phyloP scores from a whole-genome alignment of 345 rosid species.

The Isatis tinctoria region DNA sequence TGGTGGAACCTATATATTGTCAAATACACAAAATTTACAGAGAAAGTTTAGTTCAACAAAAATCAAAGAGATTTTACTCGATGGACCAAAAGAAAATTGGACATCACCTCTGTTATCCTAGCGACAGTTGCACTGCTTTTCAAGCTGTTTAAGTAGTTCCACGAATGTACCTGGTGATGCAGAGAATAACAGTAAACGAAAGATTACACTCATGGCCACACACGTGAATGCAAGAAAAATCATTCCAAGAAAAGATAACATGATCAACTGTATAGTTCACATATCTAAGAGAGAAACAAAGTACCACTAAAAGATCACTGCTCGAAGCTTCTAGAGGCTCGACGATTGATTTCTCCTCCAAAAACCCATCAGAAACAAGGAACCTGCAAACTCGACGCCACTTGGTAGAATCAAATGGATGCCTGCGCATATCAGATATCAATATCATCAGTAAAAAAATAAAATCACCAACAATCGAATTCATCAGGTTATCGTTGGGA shows the following conservation, averaged over 20 bases:
- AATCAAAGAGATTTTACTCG: not conserved
- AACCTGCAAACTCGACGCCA: constrained; percentile 84
- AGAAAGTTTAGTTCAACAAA: not conserved
- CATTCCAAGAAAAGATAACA: not conserved
- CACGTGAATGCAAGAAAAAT: not conserved
- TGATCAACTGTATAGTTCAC: not conserved
- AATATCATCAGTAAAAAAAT: not conserved
- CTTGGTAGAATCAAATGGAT: constrained; percentile 90
- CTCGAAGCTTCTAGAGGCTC: constrained; percentile 81
- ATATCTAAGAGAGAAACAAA: not conserved
- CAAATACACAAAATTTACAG: not conserved
- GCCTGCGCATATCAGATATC: constrained; percentile 43
- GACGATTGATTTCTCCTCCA: constrained; percentile 51
- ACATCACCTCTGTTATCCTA: constrained; percentile 67
- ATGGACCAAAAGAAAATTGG: not conserved
- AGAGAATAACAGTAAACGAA: not conserved
- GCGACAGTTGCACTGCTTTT: constrained; percentile 75
- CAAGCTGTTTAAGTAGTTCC: constrained; percentile 67
- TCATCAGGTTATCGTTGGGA: not conserved
- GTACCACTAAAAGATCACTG: constrained; percentile 89
- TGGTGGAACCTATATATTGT: constrained; percentile 69
- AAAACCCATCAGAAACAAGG: constrained; percentile 48
- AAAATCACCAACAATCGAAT: no score
- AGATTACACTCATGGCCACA: not conserved
- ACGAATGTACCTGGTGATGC: constrained; percentile 66